Base-by-base conservation (phyloP, 306 rosid species). In the Cicer yamashitae region DNA sequence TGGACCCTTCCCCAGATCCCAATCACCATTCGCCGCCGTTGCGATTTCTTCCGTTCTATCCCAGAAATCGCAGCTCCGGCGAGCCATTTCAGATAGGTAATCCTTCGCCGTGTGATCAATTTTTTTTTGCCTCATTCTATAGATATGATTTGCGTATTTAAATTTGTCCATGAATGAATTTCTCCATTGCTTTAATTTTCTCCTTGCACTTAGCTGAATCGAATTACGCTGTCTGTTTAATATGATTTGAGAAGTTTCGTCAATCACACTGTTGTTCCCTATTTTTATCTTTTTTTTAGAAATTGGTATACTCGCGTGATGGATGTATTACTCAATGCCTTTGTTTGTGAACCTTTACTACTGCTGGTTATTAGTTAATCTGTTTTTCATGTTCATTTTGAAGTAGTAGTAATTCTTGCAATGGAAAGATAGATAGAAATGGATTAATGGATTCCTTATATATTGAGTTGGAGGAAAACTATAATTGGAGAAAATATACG, bases 51-150 rank as follows among this genome's bases (percentile, higher is more conserved):
- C 63, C 0, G 3, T 70, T 52, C 63, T n/a, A 13, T 70, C 52
- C 63, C 15, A 37, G 11, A 70, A 52, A 70, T 12, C 62, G 50
- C 47, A 38, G 52, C 63, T 70, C 75, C 74, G 74, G 75, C 50
- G 62, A 15, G 14, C 57, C 44, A 14, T 47, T 34, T 13, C 25
- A 68, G 59, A 59, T 47, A 25, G 15, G 45, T 47, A 30, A 18
- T 40, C 25, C 56, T 20, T 17, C 53, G 8, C 50, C 1, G 5
- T 64, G 52, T 41, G 8, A 41, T 64, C 15, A 40, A 64, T 15
- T 13, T 59, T 38, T 38, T 38, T 7, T 8, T 10, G 3, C 8
- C 13, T 2, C 34, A 22, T 7, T 67, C 43, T 46, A 7, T 67
- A 67, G 53, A 43, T 46, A 67, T 22, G 73, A 68, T 68, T 47